A percentile compares a stretch with the other conserved stretches of the same genome.
Evolutionary conservation across 1,139 yeast species (phyloP).

Genomic region (Yarrowia galli): DNA sequence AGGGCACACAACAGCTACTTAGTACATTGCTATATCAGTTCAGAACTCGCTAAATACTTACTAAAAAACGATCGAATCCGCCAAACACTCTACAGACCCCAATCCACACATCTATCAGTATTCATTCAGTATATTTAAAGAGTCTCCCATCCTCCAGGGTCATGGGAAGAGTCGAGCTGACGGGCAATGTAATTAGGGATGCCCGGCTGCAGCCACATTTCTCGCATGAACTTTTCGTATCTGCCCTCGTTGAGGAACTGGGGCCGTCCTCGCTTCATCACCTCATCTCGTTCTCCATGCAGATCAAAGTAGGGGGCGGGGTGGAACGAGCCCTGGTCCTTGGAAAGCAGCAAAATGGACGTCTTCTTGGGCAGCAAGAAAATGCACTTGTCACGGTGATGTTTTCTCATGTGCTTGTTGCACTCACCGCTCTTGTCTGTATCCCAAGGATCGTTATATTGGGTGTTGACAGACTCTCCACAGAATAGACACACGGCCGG

Average conservation of each 20-base stretch:
- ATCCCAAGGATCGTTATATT: conserved; percentile 51
- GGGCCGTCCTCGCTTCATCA: conserved; percentile 72
- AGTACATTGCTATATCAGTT: no score
- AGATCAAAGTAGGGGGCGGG: conserved; percentile 85
- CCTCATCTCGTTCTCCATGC: conserved; percentile 87
- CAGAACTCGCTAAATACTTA: no score
- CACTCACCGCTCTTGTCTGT: conserved; percentile 50
- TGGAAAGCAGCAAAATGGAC: conserved; percentile 67
- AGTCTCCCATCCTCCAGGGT: conserved; percentile 97
- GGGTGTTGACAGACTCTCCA: conserved; percentile 72
- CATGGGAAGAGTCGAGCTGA: conserved; percentile 76
- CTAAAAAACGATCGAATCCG: no score
- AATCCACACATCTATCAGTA: not conserved
- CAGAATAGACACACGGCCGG: conserved; percentile 91
- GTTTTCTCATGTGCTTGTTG: conserved; percentile 50
- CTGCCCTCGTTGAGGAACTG: conserved; percentile 68
- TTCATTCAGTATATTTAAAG: not conserved
- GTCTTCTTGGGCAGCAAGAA: conserved; percentile 80
- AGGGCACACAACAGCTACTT: no score
- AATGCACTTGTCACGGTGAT: conserved; percentile 76
- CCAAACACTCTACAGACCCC: no score
- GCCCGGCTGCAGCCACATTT: conserved; percentile 81
- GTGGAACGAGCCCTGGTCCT: conserved; percentile 76
- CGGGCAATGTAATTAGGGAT: conserved; percentile 80
- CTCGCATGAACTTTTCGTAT: conserved; percentile 71